phyloP scores from a whole-genome alignment of 192 early-diverging fungal genomes.

The Funneliformis geosporum region DNA sequence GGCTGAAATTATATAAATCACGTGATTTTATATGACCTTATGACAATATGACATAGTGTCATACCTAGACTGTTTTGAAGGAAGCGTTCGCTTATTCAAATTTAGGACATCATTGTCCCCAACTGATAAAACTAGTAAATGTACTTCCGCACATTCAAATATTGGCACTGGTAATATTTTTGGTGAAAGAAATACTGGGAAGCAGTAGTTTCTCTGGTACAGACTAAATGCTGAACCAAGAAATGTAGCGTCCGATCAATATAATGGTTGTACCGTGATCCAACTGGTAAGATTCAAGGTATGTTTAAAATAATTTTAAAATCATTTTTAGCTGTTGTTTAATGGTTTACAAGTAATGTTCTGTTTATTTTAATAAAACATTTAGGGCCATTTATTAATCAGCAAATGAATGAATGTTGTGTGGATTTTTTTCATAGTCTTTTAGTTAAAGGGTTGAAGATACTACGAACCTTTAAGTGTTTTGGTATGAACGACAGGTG shows the following conservation, averaged over 20 bases:
- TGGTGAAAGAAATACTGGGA: background rate
- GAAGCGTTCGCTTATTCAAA: constrained; percentile 33
- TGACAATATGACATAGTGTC: no score
- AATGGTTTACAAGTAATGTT: background rate
- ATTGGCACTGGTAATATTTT: constrained; percentile 15
- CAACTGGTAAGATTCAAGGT: constrained; percentile 82
- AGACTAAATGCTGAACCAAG: constrained; percentile 17
- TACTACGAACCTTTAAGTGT: constrained; percentile 64
- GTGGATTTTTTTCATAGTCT: constrained; percentile 84
- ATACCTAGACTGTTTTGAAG: constrained; percentile 34
- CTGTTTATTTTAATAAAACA: background rate
- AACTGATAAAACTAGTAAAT: constrained; percentile 10
- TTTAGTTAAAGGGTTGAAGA: constrained; percentile 83
- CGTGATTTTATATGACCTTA: no score
- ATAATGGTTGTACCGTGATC: constrained; percentile 85
- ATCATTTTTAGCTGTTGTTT: background rate
- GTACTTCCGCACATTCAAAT: constrained; percentile 4
- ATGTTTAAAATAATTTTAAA: background rate
- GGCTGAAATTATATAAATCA: no score
- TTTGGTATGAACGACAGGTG: constrained; percentile 66
- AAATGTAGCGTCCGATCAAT: constrained; percentile 36
- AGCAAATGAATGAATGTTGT: constrained; percentile 97
- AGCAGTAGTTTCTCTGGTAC: constrained; percentile 8
- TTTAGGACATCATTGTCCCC: constrained; percentile 33
- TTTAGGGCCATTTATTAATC: constrained; percentile 69